These are phyloP conservation scores for Russula vinacea DNA, from an alignment of 768 basidiomycete genomes.

Conservation along the genomic window DNA sequence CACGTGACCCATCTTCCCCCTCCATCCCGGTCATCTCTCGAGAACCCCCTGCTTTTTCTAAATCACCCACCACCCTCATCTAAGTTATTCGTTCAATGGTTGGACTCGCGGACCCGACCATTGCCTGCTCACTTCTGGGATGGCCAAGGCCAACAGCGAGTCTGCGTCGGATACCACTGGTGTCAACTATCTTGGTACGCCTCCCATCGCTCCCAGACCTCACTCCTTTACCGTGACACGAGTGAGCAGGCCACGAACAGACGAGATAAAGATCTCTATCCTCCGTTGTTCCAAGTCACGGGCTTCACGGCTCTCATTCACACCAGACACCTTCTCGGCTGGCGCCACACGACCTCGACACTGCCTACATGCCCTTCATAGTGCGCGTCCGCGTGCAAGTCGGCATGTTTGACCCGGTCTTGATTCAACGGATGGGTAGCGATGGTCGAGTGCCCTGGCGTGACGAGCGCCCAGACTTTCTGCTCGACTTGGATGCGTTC, in stretches of 20 bases:
- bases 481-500: no score
- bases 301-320: slow-evolving; percentile 74
- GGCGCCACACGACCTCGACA: slow-evolving; percentile 39
- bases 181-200: slow-evolving; percentile 77
- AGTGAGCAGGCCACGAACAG: slow-evolving; percentile 61
- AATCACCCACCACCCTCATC: slow-evolving; percentile 68
- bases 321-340: slow-evolving; percentile 72
- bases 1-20: no score
- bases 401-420: no score
- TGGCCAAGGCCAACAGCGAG: slow-evolving; percentile 70
- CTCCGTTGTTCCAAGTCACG: slow-evolving; percentile 59
- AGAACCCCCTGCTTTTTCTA: no score
- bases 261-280: slow-evolving; percentile 62
- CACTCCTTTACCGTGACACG: no score
- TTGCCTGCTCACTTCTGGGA: no score
- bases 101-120: no score
- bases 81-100: no score
- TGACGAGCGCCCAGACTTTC: no score
- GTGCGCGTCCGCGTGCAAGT: slow-evolving; percentile 43
- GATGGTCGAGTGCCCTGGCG: slow-evolving; percentile 11
- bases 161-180: slow-evolving; percentile 68
- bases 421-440: slow-evolving; percentile 48
- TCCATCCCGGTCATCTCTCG: no score
- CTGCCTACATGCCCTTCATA: no score
- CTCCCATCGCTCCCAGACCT: not conserved